Evolutionary conservation across 1,284 basidiomycete genomes (phyloP).

Genomic region (Moesziomyces antarcticus): DNA sequence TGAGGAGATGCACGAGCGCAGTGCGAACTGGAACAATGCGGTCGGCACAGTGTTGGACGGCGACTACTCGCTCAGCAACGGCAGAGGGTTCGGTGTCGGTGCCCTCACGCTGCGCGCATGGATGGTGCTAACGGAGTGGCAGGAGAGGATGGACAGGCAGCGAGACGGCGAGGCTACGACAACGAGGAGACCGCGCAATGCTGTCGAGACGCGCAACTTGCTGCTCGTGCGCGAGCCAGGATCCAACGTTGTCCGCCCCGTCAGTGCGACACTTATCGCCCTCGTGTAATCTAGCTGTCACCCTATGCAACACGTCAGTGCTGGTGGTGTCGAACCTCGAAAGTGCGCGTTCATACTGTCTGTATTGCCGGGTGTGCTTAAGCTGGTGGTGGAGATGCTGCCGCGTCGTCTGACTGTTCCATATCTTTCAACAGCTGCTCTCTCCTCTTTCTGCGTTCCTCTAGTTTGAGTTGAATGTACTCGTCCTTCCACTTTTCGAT

Average conservation of each 20-base stretch:
- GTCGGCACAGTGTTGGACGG: constrained; percentile 54
- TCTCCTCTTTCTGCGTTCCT: constrained; percentile 36
- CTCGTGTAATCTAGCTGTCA: constrained; percentile 5
- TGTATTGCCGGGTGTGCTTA: neutral
- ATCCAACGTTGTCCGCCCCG: constrained; percentile 31
- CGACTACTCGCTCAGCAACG: constrained; percentile 54
- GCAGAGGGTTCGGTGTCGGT: constrained; percentile 43
- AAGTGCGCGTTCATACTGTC: neutral
- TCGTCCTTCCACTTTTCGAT: constrained; percentile 63
- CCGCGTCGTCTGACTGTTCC: constrained; percentile 8
- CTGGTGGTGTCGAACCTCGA: neutral
- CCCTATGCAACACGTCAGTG: neutral
- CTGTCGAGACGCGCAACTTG: constrained; percentile 28
- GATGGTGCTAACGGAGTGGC: constrained; percentile 24
- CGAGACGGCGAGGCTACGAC: constrained; percentile 5
- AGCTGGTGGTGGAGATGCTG: neutral
- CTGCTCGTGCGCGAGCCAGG: constrained; percentile 41
- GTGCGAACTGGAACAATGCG: constrained; percentile 38
- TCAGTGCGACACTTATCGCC: constrained; percentile 24
- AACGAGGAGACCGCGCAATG: constrained; percentile 26
- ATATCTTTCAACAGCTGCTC: constrained; percentile 18
- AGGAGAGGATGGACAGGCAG: constrained; percentile 14
- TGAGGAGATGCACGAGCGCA: constrained; percentile 26
- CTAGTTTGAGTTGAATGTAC: constrained; percentile 39
- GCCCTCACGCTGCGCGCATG: constrained; percentile 30